Evolutionary conservation across 2,329 filamentous ascomycete genomes (phyloP).

Genomic region (Endocalyx cinctus): DNA sequence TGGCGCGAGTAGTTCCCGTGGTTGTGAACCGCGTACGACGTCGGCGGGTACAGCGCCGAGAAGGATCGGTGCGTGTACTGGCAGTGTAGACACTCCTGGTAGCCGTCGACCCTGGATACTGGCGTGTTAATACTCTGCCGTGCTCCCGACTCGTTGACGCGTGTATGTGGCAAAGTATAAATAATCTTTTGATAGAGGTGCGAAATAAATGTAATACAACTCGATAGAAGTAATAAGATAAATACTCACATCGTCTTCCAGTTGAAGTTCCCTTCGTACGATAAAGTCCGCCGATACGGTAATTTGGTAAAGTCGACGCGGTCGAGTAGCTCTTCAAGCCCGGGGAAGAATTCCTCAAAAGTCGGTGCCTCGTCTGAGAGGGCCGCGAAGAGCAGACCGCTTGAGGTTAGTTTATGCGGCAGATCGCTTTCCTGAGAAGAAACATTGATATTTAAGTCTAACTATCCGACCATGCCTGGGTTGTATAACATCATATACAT

Average conservation of each 20-base stretch:
- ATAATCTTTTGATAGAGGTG: too few relatives aligned
- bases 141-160: too few relatives aligned
- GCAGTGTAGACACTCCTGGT: constrained; percentile 55
- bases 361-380: constrained; percentile 40
- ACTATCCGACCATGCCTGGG: too few relatives aligned
- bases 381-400: constrained; percentile 48
- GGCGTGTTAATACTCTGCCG: too few relatives aligned
- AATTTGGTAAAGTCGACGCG: constrained; percentile 50
- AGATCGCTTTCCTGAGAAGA: not conserved
- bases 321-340: constrained; percentile 42
- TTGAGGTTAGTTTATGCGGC: constrained; percentile 36
- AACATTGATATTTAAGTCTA: too few relatives aligned
- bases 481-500: too few relatives aligned
- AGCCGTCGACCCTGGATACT: constrained; percentile 49
- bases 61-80: constrained; percentile 55
- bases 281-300: constrained; percentile 46
- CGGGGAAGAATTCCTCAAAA: constrained; percentile 51
- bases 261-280: constrained; percentile 53
- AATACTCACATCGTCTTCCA: constrained; percentile 50
- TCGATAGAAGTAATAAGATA: not conserved
- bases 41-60: constrained; percentile 49
- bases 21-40: constrained; percentile 51
- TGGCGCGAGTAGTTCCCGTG: constrained; percentile 52
- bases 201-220: too few relatives aligned
- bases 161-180: too few relatives aligned